These are phyloP conservation scores for Kodamaea plutei DNA, from an alignment of 1,139 yeast species.

Conservation along the genomic window DNA sequence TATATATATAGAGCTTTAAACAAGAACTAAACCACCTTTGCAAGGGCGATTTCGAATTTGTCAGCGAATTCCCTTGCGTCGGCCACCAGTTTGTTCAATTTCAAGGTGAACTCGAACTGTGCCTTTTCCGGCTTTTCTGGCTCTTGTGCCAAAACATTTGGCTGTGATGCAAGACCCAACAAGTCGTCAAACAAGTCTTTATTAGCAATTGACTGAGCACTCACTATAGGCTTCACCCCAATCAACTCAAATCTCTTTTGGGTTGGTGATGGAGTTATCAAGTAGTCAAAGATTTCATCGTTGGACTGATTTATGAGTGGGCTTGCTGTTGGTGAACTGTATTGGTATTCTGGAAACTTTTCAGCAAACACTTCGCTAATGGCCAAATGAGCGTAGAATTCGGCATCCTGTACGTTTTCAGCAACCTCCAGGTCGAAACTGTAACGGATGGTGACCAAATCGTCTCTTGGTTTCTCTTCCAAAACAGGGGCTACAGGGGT, in stretches of 20 bases:
- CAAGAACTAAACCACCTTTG: too few relatives aligned
- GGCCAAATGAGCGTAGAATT: conserved; percentile 29
- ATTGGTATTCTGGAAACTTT: conserved; percentile 41
- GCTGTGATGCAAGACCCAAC: conserved; percentile 31
- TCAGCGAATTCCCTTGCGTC: conserved; percentile 38
- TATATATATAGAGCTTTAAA: too few relatives aligned
- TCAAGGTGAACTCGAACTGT: conserved; percentile 44
- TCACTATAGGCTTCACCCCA: conserved; percentile 4
- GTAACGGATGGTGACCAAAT: conserved; percentile 6
- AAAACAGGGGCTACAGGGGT: conserved; percentile 15
- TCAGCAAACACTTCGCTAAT: conserved; percentile 37
- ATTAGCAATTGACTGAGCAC: conserved; percentile 11
- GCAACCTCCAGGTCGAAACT: conserved; percentile 4
- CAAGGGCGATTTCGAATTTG: conserved; percentile 29
- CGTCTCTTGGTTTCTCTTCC: conserved; percentile 16
- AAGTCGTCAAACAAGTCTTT: conserved; percentile 37
- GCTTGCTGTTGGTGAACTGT: conserved; percentile 34
- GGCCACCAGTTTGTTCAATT: conserved; percentile 27
- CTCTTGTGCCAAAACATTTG: not conserved
- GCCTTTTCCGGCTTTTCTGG: conserved; percentile 2
- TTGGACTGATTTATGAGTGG: conserved; percentile 16
- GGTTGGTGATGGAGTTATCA: conserved; percentile 55
- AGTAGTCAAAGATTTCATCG: conserved; percentile 64
- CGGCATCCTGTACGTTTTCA: conserved; percentile 11
- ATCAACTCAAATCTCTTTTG: conserved; percentile 52